Evolutionary conservation across 352 stramenopile species (phyloP), one percentile per base, ranked within the genome.

Genomic region (Pythium phragmiticola): DNA sequence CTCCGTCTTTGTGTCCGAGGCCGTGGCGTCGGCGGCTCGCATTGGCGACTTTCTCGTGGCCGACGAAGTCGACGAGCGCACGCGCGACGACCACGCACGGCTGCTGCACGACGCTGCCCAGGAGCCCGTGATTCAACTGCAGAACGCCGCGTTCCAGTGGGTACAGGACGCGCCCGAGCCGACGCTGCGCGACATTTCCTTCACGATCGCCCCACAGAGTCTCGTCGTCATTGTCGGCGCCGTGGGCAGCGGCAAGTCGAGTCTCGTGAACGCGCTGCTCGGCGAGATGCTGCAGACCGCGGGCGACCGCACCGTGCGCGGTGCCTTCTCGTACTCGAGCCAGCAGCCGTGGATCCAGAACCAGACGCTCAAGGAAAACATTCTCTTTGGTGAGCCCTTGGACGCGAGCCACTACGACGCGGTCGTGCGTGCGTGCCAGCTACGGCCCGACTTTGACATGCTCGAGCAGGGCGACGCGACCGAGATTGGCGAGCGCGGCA

Each of bases 261-360:
- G 76, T 43, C 65, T 89, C 9, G 9, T 89, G 12, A 78, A 69
- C 26, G 76, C 73, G 4, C 43, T 89, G 3, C 66, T 89, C 0
- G 80, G 80, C 2, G 76, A 83, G 48, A 88, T 88, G 78, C 45
- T 57, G 7, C 62, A 52, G 12, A 64, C 56, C 3, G 51, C 46
- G 2, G 75, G 78, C 19, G 41, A 57, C 0, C 49, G 79, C 7
- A 34, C 49, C 0, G 62, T 87, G 4, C 39, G 42, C 7, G 80
- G 78, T 0, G 53, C 59, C 0, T 36, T 89, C 0, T 80, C 92
- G 19, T 98, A 97, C 70, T 90, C 82, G 33, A 82, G 82, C 23
- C 95, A 98, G 75, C 77, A 95, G 37, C 72, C 91, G 7, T 98
- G 90, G 88, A 98, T 98, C 60, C 74, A 94, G 12, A 97, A 98